Evolutionary conservation across 2,329 filamentous ascomycete species (phyloP).

Genomic region (Trichoderma semiorbis): DNA sequence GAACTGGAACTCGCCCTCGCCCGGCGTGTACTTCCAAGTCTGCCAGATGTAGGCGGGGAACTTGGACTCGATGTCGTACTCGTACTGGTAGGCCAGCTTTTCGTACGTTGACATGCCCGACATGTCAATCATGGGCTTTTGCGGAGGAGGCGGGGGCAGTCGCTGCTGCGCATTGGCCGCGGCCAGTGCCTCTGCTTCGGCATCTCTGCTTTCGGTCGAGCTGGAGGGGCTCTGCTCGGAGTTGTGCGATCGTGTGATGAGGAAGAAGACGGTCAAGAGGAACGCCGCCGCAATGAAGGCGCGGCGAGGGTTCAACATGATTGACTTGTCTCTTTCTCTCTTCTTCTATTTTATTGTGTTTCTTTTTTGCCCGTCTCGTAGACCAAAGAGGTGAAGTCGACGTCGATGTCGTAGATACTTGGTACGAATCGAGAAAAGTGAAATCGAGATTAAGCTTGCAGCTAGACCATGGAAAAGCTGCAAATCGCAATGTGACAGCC

Average conservation of each 20-base stretch:
- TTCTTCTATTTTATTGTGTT: neutral
- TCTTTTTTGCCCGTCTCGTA: neutral
- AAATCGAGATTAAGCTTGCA: neutral
- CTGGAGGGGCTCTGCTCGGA: slow-evolving; percentile 6
- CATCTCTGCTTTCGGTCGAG: slow-evolving; percentile 20
- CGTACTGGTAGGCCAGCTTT: slow-evolving; percentile 90
- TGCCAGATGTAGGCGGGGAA: slow-evolving; percentile 99
- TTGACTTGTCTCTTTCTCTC: neutral
- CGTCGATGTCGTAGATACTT: neutral
- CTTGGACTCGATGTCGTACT: slow-evolving; percentile 82
- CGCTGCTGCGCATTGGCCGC: neutral
- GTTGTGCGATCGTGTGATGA: slow-evolving; percentile 60
- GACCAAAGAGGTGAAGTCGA: neutral
- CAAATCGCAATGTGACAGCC: neutral
- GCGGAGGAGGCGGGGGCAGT: slow-evolving; percentile 33
- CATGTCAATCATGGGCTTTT: slow-evolving; percentile 67
- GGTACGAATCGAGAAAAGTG: neutral
- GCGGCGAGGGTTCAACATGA: slow-evolving; percentile 76
- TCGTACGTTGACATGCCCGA: slow-evolving; percentile 67
- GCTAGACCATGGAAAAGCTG: neutral
- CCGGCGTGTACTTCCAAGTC: slow-evolving; percentile 89
- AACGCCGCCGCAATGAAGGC: slow-evolving; percentile 68
- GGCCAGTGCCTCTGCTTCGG: slow-evolving; percentile 17
- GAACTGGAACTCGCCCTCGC: slow-evolving; percentile 73
- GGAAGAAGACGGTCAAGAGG: slow-evolving; percentile 64